Evolutionary conservation across 2,329 filamentous ascomycete species (phyloP).

Genomic region (Ceratocystis cubensis): DNA sequence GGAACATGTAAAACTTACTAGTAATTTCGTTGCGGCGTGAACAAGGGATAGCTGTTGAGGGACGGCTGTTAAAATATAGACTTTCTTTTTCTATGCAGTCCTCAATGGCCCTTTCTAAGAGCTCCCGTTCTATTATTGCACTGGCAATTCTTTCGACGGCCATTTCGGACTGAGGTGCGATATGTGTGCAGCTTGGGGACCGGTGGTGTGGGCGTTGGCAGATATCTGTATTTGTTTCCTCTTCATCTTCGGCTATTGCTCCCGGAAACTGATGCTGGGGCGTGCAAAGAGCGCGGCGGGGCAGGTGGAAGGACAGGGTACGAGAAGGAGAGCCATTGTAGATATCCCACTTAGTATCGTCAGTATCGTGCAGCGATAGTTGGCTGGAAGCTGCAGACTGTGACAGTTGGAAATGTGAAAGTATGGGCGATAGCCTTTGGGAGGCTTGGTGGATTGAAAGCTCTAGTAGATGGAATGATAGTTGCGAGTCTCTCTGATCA

Average conservation of each 20-base stretch:
- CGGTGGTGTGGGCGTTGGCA: conserved; percentile 25
- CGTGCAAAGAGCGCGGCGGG: conserved; percentile 29
- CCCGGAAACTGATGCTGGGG: conserved; percentile 24
- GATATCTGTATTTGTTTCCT: conserved; percentile 28
- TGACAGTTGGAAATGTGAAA: conserved; percentile 38
- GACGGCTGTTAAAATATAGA: conserved; percentile 41
- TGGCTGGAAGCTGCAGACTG: conserved; percentile 7
- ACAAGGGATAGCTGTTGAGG: conserved; percentile 38
- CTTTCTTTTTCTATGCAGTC: conserved; percentile 48
- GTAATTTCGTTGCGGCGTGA: conserved; percentile 23
- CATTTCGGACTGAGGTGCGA: conserved; percentile 37
- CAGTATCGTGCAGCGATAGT: conserved; percentile 15
- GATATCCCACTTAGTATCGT: conserved; percentile 7
- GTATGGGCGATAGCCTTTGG: conserved; percentile 42
- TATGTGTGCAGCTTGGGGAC: conserved; percentile 34
- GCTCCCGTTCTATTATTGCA: conserved; percentile 47
- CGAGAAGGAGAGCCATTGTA: conserved; percentile 8
- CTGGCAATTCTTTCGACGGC: conserved; percentile 45
- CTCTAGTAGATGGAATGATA: conserved; percentile 43
- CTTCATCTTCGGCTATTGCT: background rate
- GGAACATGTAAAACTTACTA: conserved; percentile 24
- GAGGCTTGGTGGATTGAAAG: conserved; percentile 38
- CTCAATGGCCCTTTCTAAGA: conserved; percentile 46
- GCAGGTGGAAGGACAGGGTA: conserved; percentile 43
- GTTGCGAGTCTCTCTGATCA: conserved; percentile 25